phyloP scores from a whole-genome alignment of 2,329 filamentous ascomycete genomes.

The Ophidiomyces ophidiicola region DNA sequence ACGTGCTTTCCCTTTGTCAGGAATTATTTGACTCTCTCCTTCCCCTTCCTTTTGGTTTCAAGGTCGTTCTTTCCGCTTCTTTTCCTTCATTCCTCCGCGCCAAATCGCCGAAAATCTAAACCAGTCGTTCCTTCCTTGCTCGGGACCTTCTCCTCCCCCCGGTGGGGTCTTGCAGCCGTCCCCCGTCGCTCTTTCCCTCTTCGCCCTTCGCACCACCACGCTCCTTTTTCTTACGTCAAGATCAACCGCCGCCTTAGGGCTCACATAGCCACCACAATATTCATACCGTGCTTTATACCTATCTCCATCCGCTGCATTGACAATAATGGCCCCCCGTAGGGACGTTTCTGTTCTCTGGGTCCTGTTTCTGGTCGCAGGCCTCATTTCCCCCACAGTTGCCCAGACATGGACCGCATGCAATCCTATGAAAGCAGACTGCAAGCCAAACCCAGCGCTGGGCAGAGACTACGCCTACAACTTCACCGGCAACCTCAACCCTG shows the following conservation, averaged over 20 bases:
- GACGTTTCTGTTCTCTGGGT: constrained; percentile 16
- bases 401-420: constrained; percentile 72
- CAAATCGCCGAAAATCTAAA: background rate
- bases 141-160: constrained; percentile 4
- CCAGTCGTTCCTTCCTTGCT: constrained; percentile 5
- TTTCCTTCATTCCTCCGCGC: background rate
- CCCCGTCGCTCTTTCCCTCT: background rate
- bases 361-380: constrained; percentile 21
- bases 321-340: constrained; percentile 7
- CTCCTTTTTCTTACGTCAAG: background rate
- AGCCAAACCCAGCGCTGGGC: constrained; percentile 57
- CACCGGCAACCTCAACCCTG: constrained; percentile 41
- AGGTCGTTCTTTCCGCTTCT: constrained; percentile 2
- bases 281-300: too few relatives aligned
- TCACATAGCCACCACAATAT: too few relatives aligned
- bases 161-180: constrained; percentile 7
- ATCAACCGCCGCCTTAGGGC: too few relatives aligned
- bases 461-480: constrained; percentile 25
- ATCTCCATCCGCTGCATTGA: background rate
- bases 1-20: too few relatives aligned
- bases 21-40: too few relatives aligned
- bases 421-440: constrained; percentile 61
- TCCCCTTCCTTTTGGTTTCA: constrained; percentile 5
- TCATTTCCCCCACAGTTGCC: constrained; percentile 35
- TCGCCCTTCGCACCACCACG: background rate